phyloP scores from a whole-genome alignment of 306 rosid genomes.

The Vicia villosa region DNA sequence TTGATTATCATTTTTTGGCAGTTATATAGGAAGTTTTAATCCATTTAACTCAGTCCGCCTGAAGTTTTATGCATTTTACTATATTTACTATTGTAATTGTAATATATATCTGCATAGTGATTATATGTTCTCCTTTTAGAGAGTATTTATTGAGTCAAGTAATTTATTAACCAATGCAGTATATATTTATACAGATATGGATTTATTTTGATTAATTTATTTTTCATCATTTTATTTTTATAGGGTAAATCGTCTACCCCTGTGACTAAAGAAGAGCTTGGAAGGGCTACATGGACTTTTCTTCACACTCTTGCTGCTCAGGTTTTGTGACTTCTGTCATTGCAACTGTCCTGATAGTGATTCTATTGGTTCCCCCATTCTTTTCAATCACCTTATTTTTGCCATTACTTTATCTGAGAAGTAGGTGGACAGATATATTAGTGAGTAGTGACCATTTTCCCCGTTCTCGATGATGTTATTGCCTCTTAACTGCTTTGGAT shows the following conservation, averaged over 20 bases:
- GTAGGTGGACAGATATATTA: conserved; percentile 4
- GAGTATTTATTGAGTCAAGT: background rate
- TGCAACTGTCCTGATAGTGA: conserved; percentile 14
- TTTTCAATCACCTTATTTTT: conserved; percentile 2
- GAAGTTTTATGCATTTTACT: conserved; percentile 6
- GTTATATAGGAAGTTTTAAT: background rate
- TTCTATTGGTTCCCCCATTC: background rate
- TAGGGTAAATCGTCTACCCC: conserved; percentile 62
- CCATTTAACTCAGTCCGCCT: background rate
- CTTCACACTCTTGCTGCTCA: conserved; percentile 98
- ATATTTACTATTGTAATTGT: background rate
- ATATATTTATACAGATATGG: conserved; percentile 10
- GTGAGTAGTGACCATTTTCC: conserved; percentile 16
- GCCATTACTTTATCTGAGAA: conserved; percentile 22
- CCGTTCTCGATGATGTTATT: background rate
- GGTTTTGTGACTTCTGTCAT: conserved; percentile 47
- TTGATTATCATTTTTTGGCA: background rate
- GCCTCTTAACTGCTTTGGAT: background rate
- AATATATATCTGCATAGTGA: background rate
- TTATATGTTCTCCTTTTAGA: background rate
- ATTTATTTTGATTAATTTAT: background rate
- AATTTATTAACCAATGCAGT: background rate
- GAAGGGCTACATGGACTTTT: conserved; percentile 92
- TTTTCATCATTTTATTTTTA: conserved; percentile 27
- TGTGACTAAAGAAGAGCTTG: conserved; percentile 76